Percentiles rank a stretch among this genome's conserved stretches.
Evolutionary conservation across 108 stramenopile species (phyloP).

Genomic region (Nannochloropsis gaditana): DNA sequence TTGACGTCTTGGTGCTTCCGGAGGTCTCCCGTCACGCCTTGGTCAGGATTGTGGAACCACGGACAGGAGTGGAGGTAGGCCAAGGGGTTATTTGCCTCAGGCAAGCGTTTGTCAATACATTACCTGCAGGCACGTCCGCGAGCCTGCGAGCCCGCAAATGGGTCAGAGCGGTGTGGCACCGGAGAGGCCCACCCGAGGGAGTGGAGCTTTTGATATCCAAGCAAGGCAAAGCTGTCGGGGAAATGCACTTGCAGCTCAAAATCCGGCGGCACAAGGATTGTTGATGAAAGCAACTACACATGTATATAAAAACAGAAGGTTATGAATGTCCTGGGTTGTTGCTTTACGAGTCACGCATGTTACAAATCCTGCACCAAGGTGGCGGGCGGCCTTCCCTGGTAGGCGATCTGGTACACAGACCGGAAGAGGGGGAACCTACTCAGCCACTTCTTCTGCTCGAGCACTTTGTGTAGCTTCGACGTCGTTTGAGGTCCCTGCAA

Average conservation of each 20-base stretch:
- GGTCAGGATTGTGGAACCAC: no score
- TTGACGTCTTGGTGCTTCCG: background rate
- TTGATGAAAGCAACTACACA: background rate
- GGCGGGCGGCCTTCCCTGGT: conserved; percentile 57
- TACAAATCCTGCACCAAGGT: conserved; percentile 64
- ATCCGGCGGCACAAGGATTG: background rate
- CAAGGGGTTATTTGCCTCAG: background rate
- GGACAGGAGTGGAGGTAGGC: background rate
- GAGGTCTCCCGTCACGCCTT: background rate
- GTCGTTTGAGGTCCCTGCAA: conserved; percentile 80
- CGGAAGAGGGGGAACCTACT: conserved; percentile 74
- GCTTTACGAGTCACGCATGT: background rate
- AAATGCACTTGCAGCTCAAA: background rate
- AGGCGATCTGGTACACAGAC: conserved; percentile 74
- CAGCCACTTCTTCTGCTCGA: conserved; percentile 58
- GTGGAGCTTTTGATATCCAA: background rate
- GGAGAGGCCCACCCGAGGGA: background rate
- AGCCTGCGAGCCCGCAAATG: background rate
- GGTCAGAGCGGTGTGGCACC: background rate
- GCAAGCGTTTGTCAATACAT: background rate
- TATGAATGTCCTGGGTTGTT: no score
- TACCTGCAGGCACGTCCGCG: no score
- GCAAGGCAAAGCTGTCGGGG: background rate
- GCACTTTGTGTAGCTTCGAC: conserved; percentile 69
- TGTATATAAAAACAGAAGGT: background rate